Conservation (phyloP, 2,329 filamentous ascomycete genomes). For the Aspergillus pseudotamarii region DNA sequence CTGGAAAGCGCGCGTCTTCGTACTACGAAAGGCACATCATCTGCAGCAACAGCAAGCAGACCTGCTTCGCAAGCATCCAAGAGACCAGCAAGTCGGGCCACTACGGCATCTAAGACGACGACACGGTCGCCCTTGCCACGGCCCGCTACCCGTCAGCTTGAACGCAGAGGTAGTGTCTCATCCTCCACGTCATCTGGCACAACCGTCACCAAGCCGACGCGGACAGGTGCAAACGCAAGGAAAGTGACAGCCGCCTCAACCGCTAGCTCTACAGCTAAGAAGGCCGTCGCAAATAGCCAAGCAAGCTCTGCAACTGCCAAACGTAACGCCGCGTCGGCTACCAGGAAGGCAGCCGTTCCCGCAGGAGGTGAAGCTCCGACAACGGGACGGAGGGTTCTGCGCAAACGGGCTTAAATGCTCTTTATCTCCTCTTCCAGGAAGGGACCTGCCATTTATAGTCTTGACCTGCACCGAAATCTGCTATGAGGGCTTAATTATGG, state of each 20-base stretch:
- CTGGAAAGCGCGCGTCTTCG: slow-evolving; percentile 24
- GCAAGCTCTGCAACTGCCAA: slow-evolving; percentile 39
- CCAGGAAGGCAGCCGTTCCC: slow-evolving; percentile 38
- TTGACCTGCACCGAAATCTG: not conserved
- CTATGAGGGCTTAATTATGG: not conserved
- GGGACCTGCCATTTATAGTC: not conserved
- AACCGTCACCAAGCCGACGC: slow-evolving; percentile 37
- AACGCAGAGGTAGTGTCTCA: slow-evolving; percentile 41
- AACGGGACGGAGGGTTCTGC: slow-evolving; percentile 42
- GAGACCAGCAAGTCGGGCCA: slow-evolving; percentile 34
- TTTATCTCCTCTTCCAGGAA: not conserved
- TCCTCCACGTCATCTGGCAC: slow-evolving; percentile 44
- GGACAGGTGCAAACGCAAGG: slow-evolving; percentile 30
- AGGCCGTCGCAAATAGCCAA: slow-evolving; percentile 32
- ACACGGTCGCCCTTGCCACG: slow-evolving; percentile 36
- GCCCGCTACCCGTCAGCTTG: slow-evolving; percentile 43
- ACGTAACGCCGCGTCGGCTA: slow-evolving; percentile 34
- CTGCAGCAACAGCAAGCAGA: slow-evolving; percentile 29
- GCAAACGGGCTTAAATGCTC: slow-evolving; percentile 40
- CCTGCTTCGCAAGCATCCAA: slow-evolving; percentile 31
- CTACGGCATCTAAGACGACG: slow-evolving; percentile 32
- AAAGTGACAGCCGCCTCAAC: slow-evolving; percentile 33
- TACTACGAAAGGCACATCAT: slow-evolving; percentile 28
- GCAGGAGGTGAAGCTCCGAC: slow-evolving; percentile 35
- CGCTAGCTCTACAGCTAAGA: slow-evolving; percentile 32